These are phyloP conservation scores for Pseudoneurospora amorphoporcata DNA, from an alignment of 495 filamentous ascomycete species.

Conservation along the genomic window DNA sequence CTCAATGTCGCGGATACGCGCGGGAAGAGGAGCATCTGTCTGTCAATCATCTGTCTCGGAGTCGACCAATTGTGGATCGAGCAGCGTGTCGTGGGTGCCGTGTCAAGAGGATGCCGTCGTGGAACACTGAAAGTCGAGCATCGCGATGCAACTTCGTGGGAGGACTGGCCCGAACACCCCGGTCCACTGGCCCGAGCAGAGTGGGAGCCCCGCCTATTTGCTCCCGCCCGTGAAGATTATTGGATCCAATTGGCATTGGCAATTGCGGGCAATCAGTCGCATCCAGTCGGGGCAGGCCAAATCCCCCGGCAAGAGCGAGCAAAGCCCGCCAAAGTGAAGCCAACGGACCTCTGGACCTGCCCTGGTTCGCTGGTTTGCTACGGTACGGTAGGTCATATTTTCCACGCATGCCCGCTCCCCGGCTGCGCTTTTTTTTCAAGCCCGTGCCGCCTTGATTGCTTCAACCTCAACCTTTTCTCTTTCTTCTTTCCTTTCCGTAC, in stretches of 20 bases:
- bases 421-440: conserved; percentile 20
- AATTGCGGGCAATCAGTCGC: neutral
- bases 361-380: neutral
- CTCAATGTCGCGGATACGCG: neutral
- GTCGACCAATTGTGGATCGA: neutral
- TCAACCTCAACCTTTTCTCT: conserved; percentile 15
- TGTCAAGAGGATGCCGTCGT: neutral
- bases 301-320: neutral
- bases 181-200: neutral
- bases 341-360: neutral
- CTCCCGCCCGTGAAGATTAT: neutral
- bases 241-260: neutral
- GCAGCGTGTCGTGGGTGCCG: neutral
- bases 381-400: neutral
- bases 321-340: neutral
- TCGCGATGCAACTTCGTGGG: neutral
- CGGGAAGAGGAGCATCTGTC: neutral
- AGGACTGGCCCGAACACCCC: neutral
- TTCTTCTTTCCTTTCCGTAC: conserved; percentile 11
- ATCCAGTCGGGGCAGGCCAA: neutral
- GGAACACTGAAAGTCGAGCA: neutral
- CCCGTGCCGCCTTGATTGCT: conserved; percentile 11
- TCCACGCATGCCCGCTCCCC: neutral
- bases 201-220: neutral
- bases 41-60: neutral